Evolutionary conservation across 495 filamentous ascomycete genomes (phyloP).

Genomic region (Aspergillus bertholletiae): DNA sequence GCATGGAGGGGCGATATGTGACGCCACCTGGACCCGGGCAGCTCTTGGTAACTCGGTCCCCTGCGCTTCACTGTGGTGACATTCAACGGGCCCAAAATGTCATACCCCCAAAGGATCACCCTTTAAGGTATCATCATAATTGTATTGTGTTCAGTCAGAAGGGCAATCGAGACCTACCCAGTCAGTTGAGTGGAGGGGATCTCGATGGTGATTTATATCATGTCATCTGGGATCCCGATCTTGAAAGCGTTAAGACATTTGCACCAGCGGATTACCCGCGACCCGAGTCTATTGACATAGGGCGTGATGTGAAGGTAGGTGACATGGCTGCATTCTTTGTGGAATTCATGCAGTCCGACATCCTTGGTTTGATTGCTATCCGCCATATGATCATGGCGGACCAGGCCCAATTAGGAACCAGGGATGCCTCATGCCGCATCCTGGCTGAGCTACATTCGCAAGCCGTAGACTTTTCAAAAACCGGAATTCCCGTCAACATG

Average conservation of each 20-base stretch:
- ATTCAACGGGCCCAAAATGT: conserved; percentile 59
- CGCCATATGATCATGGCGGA: conserved; percentile 69
- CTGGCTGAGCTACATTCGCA: conserved; percentile 70
- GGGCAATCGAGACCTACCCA: conserved; percentile 70
- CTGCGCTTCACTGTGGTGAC: conserved; percentile 78
- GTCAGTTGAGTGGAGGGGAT: conserved; percentile 73
- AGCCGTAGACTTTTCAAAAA: conserved; percentile 82
- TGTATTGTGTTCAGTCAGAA: conserved; percentile 74
- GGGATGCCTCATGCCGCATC: conserved; percentile 51
- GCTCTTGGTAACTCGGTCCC: conserved; percentile 65
- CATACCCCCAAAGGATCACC: conserved; percentile 53
- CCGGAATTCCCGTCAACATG: conserved; percentile 60
- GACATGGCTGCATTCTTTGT: conserved; percentile 80
- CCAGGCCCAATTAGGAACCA: conserved; percentile 49
- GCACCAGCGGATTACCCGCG: conserved; percentile 65
- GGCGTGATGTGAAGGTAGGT: conserved; percentile 43
- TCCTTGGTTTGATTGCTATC: conserved; percentile 65
- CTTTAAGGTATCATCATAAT: conserved; percentile 58
- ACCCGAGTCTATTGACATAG: conserved; percentile 50
- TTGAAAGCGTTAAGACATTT: conserved; percentile 33
- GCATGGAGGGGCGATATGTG: conserved; percentile 7
- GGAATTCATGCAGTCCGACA: conserved; percentile 73
- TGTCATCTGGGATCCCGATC: conserved; percentile 63
- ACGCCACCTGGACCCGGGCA: conserved; percentile 17
- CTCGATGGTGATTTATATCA: conserved; percentile 80